Evolutionary conservation across 192 early-diverging fungal genomes (phyloP), one percentile per base, ranked within the genome.

Genomic region (Cetraspora pellucida): DNA sequence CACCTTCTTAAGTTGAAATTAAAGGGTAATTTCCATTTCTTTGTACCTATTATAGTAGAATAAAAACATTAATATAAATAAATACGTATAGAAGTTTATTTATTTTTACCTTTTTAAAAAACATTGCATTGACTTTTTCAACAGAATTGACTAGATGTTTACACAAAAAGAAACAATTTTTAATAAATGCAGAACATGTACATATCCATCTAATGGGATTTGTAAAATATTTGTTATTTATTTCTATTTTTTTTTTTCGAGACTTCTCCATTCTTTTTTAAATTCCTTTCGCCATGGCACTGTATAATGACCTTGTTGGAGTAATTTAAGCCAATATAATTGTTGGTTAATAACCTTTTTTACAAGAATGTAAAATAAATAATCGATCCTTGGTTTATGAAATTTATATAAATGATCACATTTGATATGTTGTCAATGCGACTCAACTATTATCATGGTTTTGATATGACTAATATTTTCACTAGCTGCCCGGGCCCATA

Each of bases 381-480:
- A 17, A 43, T 67, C 43, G n/a, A 65, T 37, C 37, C 10, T 28
- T 11, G 30, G 28, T 14, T 30, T 31, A 19, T 65, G 11, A 65
- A 65, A 65, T 28, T 45, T 28, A 45, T 65, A 65, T 19, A 65
- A 31, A 65, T 65, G 19, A 1, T 65, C 27, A 8, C 44, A 37
- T 2, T 67, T 67, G n/a, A 67, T 44, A 43, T 45, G 43, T 17
- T 21, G 10, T 16, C 65, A 67, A 67, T 67, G 65, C 10, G 57
- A 37, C 44, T 67, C 16, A 16, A 67, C 14, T 19, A 37, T 31
- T 30, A 65, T 65, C 6, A 5, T 57, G 0, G 16, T 57, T 57
- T 57, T 57, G n/a, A 59, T 17, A 59, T 59, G 5, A 10, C 23
- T 44, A 46, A 67, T 46, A 21, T 43, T 43, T 44, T 43, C 2